A percentile compares a stretch with the other conserved stretches of the same genome.
Conservation (phyloP, 2,329 filamentous ascomycete species). For the Penicillium crustosum region DNA sequence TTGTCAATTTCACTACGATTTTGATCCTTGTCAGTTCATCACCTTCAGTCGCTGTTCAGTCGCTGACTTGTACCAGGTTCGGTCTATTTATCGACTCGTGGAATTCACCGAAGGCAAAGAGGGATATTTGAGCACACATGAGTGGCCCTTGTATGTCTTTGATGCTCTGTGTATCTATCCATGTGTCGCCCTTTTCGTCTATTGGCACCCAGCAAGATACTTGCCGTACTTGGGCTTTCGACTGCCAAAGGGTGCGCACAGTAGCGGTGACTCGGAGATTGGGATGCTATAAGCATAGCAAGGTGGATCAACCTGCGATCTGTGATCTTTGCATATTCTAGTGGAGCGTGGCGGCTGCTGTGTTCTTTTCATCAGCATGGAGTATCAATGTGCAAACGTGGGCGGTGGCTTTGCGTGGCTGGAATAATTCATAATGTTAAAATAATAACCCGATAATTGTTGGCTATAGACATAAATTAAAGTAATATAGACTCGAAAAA, state of each 20-base stretch:
- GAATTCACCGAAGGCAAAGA: constrained; percentile 48
- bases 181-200: constrained; percentile 30
- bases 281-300: background rate
- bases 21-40: constrained; percentile 31
- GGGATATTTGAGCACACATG: constrained; percentile 45
- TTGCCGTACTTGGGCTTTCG: constrained; percentile 36
- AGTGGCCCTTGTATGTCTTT: constrained; percentile 49
- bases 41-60: background rate
- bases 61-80: constrained; percentile 26
- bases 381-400: background rate
- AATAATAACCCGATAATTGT: background rate
- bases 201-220: constrained; percentile 37
- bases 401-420: background rate
- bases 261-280: background rate
- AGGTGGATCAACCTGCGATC: background rate
- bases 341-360: background rate
- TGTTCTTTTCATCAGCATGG: background rate
- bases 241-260: constrained; percentile 30
- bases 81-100: constrained; percentile 50
- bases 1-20: constrained; percentile 32
- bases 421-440: background rate
- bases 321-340: background rate
- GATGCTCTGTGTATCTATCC: constrained; percentile 44
- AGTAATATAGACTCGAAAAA: background rate
- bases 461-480: background rate